These are phyloP conservation scores for Echinosophora koreensis DNA, from an alignment of 306 rosid species.

Conservation along the genomic window DNA sequence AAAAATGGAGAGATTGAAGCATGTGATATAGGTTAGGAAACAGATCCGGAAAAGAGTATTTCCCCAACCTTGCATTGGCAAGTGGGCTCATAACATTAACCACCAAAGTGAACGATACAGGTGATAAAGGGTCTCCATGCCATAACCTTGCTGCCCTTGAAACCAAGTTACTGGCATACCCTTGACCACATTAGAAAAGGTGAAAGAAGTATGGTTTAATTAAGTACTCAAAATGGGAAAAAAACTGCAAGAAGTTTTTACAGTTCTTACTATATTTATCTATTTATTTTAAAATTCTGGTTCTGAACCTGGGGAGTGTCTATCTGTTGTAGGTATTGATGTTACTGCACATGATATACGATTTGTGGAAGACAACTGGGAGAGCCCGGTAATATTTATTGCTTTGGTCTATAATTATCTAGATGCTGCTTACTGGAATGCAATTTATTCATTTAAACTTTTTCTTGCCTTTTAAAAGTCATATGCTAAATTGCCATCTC, in stretches of 20 bases:
- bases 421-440: slow-evolving; percentile 36
- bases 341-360: slow-evolving; percentile 89
- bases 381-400: slow-evolving; percentile 88
- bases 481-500: slow-evolving; percentile 19
- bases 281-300: slow-evolving; percentile 41
- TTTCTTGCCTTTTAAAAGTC: neutral
- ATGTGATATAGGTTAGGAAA: no score
- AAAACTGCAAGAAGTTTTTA: slow-evolving; percentile 26
- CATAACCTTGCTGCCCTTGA: no score
- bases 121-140: no score
- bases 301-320: slow-evolving; percentile 44
- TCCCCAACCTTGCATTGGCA: no score
- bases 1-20: no score
- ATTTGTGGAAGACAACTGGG: slow-evolving; percentile 99
- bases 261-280: slow-evolving; percentile 30
- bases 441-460: slow-evolving; percentile 24
- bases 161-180: no score
- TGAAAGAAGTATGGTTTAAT: no score
- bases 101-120: no score
- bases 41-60: no score
- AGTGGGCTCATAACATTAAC: no score
- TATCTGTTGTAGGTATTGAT: slow-evolving; percentile 76
- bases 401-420: slow-evolving; percentile 31
- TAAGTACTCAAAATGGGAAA: slow-evolving; percentile 7
- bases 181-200: no score